Percentiles rank a stretch among this genome's conserved stretches.
phyloP scores from a whole-genome alignment of 139 green algal species.

The Klebsormidium nitens region DNA sequence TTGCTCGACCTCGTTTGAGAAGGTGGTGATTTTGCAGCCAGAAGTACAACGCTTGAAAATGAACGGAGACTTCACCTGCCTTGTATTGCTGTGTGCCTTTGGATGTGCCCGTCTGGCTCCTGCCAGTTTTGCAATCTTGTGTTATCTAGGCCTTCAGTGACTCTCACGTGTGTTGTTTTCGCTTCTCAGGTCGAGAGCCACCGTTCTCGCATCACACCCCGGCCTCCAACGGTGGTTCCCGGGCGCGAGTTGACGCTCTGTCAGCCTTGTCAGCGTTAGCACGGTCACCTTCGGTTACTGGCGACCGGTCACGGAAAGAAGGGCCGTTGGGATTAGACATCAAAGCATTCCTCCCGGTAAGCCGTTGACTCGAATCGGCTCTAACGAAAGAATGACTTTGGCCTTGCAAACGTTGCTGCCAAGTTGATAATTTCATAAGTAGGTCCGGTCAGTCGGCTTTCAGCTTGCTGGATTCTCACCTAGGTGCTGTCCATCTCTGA shows the following conservation, averaged over 20 bases:
- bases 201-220: too few relatives aligned
- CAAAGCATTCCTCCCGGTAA: background rate
- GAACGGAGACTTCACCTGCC: too few relatives aligned
- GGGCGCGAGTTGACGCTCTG: too few relatives aligned
- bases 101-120: too few relatives aligned
- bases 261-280: too few relatives aligned
- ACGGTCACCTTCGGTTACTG: background rate
- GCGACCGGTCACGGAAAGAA: background rate
- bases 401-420: background rate
- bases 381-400: background rate
- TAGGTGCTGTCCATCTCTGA: background rate
- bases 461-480: background rate
- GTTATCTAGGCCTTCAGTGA: background rate
- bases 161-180: background rate
- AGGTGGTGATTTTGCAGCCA: too few relatives aligned
- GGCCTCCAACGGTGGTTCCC: too few relatives aligned
- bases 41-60: too few relatives aligned
- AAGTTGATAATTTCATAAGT: background rate
- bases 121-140: too few relatives aligned
- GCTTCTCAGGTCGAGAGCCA: background rate
- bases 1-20: too few relatives aligned
- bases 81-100: too few relatives aligned
- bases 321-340: background rate
- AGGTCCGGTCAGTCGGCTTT: background rate
- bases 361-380: background rate